Evolutionary conservation across 2,329 filamentous ascomycete species (phyloP).

Genomic region (Penicillium sclerotigenum): DNA sequence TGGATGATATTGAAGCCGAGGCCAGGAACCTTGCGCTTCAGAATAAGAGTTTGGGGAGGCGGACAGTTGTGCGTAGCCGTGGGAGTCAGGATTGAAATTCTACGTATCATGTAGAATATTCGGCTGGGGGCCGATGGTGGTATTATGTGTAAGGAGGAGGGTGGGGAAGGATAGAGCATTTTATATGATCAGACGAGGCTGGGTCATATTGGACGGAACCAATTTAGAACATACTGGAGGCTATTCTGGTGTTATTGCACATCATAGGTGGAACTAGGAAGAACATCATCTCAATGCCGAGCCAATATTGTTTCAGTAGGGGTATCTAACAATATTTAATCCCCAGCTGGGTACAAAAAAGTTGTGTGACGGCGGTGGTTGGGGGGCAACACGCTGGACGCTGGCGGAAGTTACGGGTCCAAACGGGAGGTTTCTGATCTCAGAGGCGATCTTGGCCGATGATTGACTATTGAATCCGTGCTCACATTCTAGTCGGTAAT

Average conservation of each 20-base stretch:
- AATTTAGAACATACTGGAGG: not conserved
- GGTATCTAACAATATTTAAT: not conserved
- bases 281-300: not conserved
- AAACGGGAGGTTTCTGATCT: not conserved
- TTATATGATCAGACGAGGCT: not conserved
- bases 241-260: not conserved
- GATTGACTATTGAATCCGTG: not conserved
- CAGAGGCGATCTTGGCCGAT: not conserved
- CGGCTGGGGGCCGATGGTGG: no score
- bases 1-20: not conserved
- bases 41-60: not conserved
- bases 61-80: not conserved
- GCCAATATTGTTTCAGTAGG: not conserved
- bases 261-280: not conserved
- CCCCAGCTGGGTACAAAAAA: not conserved
- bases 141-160: not conserved
- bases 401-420: not conserved
- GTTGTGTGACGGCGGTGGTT: not conserved
- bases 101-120: not conserved
- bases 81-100: not conserved
- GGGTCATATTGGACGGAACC: not conserved
- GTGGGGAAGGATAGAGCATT: not conserved
- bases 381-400: not conserved
- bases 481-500: not conserved
- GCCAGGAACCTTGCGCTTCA: not conserved